phyloP scores from a whole-genome alignment of 2,329 filamentous ascomycete species.

The Ophiostoma ulmi region DNA sequence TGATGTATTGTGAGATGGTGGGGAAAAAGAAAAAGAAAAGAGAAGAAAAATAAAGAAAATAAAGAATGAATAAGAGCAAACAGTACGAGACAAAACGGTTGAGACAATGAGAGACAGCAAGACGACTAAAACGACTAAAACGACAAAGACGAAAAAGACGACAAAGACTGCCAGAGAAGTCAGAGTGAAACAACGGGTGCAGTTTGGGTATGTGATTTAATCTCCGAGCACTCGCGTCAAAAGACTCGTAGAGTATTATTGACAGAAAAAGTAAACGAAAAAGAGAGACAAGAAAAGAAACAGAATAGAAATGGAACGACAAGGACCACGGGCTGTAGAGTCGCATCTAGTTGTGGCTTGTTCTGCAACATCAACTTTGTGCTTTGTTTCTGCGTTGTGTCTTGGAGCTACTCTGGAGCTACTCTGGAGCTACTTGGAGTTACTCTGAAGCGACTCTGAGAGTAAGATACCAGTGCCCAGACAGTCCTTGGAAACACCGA shows the following conservation, averaged over 20 bases:
- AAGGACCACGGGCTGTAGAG: not conserved
- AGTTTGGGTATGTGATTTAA: not conserved
- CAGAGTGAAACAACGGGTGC: not conserved
- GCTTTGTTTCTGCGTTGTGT: not conserved
- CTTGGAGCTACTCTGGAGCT: not conserved
- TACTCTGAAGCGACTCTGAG: not conserved
- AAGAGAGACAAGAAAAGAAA: not conserved
- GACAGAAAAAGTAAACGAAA: not conserved
- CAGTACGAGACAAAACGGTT: not conserved
- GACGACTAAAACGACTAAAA: too few species aligned
- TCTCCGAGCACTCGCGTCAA: not conserved
- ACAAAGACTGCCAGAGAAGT: not conserved
- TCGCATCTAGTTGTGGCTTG: conserved; percentile 6
- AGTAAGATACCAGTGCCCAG: not conserved
- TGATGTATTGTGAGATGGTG: not conserved
- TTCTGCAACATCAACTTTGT: conserved; percentile 8
- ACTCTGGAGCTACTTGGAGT: not conserved
- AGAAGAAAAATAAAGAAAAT: not conserved
- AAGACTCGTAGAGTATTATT: not conserved
- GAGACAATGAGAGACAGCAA: not conserved
- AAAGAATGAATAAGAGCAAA: not conserved
- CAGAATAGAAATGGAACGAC: not conserved
- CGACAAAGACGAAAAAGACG: too few species aligned
- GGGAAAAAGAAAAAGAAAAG: not conserved
- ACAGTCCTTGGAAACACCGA: not conserved